Base-by-base conservation (phyloP, 306 rosid genomes). In the Erythrophleum fordii region DNA sequence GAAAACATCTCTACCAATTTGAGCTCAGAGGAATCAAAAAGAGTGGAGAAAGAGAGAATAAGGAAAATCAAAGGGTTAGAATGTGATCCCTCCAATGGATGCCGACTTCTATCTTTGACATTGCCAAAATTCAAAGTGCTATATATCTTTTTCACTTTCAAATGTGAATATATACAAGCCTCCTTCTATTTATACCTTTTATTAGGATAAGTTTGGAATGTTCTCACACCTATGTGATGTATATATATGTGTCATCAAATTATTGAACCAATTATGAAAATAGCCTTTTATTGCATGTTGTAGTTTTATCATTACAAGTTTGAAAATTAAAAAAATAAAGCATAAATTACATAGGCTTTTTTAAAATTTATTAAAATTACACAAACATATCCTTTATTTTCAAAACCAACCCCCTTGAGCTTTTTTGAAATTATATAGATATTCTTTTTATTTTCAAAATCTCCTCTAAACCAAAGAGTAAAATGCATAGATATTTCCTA, bases 141-240 rank as follows among this genome's bases (percentile, higher is more conserved):
- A 66, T 66, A 69, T 75, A 68, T 55, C 76, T 31, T 69, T 42
- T 53, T 39, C 44, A 29, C 76, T 44, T 55, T 42, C 34, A 13
- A 74, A 65, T 66, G 17, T n/a, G 60, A 73, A 73, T 81, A 65
- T 72, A 12, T 73, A 56, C 0, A n/a, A 5, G 20, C 20, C 67
- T 29, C 12, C 12, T 13, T 7, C 41, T 13, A 13, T 29, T 61
- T 16, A 29, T 31, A 29, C 68, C 22, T 4, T 14, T 16, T 61
- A 16, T 31, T 5, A 6, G 41, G 46, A 64, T 17, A n/a, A 16
- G 13, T 34, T 34, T 17, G 44, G 45, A 64, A 6, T 34, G 20
- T 34, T 64, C 12, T 29, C 41, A 29, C 68, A 11, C 14, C 68
- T 5, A 1, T 14, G 25, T 34, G 23, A 34, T 7, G 69, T 34